Evolutionary conservation across 257 asterid genomes (phyloP), one percentile per base, ranked within the genome.

Genomic region (Solanum arcanum): DNA sequence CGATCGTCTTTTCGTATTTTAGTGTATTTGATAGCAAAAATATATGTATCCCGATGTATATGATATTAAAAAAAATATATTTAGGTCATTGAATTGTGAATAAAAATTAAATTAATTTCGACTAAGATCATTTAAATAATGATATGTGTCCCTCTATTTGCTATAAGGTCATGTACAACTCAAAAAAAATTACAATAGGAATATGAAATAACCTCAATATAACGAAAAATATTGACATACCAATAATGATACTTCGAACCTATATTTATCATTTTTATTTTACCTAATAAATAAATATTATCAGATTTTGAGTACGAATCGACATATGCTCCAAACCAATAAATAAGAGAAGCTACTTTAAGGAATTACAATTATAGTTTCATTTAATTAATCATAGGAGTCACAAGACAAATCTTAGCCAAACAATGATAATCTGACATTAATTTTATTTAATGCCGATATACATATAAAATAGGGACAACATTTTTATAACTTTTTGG

Each of bases 61-160:
- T 52, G 1, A 0, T 18, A 56, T 1, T 37, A 37, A 37, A 37
- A 37, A 37, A 6, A 0, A 37, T 37, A 37, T 37, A 37, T 37
- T 37, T 0, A 37, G 1, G 7, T 37, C 7, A 37, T 6, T 37
- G 0, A 7, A 0, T 37, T 1, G 0, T 37, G 0, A 0, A 5
- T 37, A 37, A 37, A 35, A 37, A 37, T 37, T 37, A 37, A 0
- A 52, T 16, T 52, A 2, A 52, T 52, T 52, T 52, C n/a, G 1
- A 0, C 20, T 52, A 52, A 52, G 4, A 18, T n/a, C 11, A 23
- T 52, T 52, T 52, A 52, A 4, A 52, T 52, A 52, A 18, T 52
- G n/a, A 52, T 16, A 52, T 7, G 62, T 52, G 62, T 2, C n/a
- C 13, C n/a, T 49, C 8, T 49, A 18, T 49, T 49, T 49, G 59